A percentile compares a stretch with the other conserved stretches of the same genome.
Conservation (phyloP, 2,329 filamentous ascomycete genomes). For the Fusarium sp. region DNA sequence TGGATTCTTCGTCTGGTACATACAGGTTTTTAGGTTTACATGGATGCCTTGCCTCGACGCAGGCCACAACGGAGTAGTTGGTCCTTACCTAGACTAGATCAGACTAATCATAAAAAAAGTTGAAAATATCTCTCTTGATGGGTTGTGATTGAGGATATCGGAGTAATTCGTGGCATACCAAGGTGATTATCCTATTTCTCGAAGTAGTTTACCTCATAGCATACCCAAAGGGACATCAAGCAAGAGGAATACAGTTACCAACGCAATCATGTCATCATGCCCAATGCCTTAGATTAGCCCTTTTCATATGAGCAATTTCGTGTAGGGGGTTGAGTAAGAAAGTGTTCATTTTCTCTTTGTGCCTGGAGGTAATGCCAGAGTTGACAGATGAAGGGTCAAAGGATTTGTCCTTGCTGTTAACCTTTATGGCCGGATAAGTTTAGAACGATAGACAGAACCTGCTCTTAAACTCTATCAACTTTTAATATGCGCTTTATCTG, state of each 20-base stretch:
- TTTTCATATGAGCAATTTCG: not conserved
- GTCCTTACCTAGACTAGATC: not conserved
- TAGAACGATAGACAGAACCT: not conserved
- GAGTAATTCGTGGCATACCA: not conserved
- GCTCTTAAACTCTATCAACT: not conserved
- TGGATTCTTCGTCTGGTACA: not conserved
- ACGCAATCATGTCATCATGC: too few relatives aligned
- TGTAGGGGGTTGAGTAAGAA: not conserved
- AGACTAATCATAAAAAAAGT: not conserved
- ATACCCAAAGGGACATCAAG: too few relatives aligned
- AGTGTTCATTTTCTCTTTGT: not conserved
- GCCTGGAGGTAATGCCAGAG: too few relatives aligned
- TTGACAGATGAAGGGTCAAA: not conserved
- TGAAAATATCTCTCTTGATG: not conserved
- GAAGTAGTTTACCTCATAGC: too few relatives aligned
- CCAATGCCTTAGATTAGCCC: too few relatives aligned
- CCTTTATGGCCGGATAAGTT: not conserved
- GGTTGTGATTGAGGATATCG: not conserved
- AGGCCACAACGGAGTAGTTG: not conserved
- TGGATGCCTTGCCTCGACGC: not conserved
- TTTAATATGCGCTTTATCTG: not conserved
- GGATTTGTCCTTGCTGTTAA: not conserved
- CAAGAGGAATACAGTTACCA: too few relatives aligned
- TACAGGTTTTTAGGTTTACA: not conserved
- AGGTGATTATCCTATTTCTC: too few relatives aligned